phyloP scores from a whole-genome alignment of 371 early-diverging fungal genomes.

The Basidiobolus meristosporus region DNA sequence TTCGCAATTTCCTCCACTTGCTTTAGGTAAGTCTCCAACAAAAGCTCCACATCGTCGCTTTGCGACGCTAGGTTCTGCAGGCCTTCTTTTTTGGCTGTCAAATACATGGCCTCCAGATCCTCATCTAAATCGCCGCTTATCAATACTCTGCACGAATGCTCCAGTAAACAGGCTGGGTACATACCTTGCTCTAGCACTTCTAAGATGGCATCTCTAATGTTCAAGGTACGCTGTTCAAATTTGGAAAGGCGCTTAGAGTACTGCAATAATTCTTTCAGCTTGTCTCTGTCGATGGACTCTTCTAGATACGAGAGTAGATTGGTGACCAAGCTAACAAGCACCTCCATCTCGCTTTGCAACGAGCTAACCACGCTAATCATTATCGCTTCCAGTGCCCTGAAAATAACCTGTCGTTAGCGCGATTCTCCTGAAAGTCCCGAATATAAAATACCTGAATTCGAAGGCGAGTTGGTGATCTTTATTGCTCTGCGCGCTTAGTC shows the following conservation, averaged over 20 bases:
- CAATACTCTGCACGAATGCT: not conserved
- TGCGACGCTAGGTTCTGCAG: conserved; percentile 25
- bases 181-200: conserved; percentile 63
- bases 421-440: not conserved
- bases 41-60: conserved; percentile 72
- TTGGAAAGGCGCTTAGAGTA: conserved; percentile 51
- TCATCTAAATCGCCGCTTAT: conserved; percentile 31
- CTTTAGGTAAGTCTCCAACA: conserved; percentile 74
- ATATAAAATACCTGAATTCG: conserved; percentile 37
- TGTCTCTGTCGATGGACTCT: conserved; percentile 46
- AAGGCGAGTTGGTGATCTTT: conserved; percentile 28
- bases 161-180: not conserved
- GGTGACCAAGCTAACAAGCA: conserved; percentile 35
- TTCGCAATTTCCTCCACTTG: conserved; percentile 70
- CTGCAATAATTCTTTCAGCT: conserved; percentile 53
- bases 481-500: conserved; percentile 24
- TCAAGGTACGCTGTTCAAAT: conserved; percentile 50
- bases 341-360: conserved; percentile 54
- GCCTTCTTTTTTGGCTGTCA: conserved; percentile 53
- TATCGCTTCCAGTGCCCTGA: conserved; percentile 63
- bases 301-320: conserved; percentile 46
- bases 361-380: conserved; percentile 46
- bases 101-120: conserved; percentile 75
- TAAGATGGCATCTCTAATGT: conserved; percentile 54
- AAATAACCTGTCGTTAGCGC: not conserved